Percentiles rank a stretch among this genome's conserved stretches.
Conservation (phyloP, 2,329 filamentous ascomycete genomes). For the Myriosclerotinia curreyana region DNA sequence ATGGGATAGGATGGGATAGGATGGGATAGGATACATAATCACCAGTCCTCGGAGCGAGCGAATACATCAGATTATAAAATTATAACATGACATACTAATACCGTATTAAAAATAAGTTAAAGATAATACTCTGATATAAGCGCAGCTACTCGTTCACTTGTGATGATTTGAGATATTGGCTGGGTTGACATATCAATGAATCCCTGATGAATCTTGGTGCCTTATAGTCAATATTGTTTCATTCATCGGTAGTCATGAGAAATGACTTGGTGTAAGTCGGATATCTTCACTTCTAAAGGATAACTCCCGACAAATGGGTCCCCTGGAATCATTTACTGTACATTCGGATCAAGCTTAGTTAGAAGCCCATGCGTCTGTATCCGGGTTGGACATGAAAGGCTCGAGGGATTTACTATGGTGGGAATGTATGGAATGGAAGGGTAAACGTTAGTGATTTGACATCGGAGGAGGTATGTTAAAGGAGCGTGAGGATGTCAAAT, state of each 20-base stretch:
- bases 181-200: too few species aligned
- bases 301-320: not conserved
- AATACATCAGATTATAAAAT: too few species aligned
- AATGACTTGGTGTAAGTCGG: not conserved
- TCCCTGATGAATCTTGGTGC: not conserved
- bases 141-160: not conserved
- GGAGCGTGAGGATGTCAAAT: not conserved
- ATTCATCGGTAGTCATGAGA: rapidly evolving
- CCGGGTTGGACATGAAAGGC: not conserved
- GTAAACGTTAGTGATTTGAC: not conserved
- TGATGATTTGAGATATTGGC: not conserved
- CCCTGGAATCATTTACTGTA: not conserved
- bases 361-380: not conserved
- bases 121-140: not conserved
- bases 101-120: not conserved
- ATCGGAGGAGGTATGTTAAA: not conserved
- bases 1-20: not conserved
- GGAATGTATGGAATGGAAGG: not conserved
- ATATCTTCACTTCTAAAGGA: not conserved
- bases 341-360: too few species aligned
- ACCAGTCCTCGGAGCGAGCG: not conserved
- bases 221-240: not conserved
- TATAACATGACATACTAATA: not conserved
- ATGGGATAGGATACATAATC: too few species aligned
- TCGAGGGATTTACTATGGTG: not conserved